Evolutionary conservation across 2,329 filamentous ascomycete species (phyloP).

Genomic region (Akanthomyces muscarius): DNA sequence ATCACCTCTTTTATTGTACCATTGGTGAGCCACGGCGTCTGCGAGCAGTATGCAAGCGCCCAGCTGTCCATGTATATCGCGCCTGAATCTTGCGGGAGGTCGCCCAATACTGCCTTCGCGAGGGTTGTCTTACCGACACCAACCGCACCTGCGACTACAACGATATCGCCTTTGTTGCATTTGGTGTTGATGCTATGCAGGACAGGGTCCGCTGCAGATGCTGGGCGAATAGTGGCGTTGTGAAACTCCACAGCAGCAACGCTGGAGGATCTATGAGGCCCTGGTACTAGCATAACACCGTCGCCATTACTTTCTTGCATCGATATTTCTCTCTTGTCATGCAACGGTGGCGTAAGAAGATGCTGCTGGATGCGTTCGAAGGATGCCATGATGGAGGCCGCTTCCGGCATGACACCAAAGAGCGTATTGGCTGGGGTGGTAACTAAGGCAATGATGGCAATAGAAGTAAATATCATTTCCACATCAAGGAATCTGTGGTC

Average conservation of each 20-base stretch:
- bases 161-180: neutral
- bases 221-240: neutral
- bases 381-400: neutral
- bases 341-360: neutral
- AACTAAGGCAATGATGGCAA: neutral
- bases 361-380: neutral
- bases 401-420: neutral
- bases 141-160: neutral
- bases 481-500: too few relatives aligned
- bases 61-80: neutral
- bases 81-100: neutral
- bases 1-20: neutral
- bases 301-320: too few relatives aligned
- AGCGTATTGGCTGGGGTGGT: slow-evolving; percentile 1
- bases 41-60: neutral
- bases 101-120: slow-evolving; percentile 2
- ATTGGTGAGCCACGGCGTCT: slow-evolving; percentile 6
- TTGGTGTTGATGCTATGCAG: neutral
- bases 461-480: too few relatives aligned
- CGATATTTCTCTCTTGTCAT: neutral
- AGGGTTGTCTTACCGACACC: slow-evolving; percentile 2
- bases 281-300: neutral
- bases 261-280: too few relatives aligned
- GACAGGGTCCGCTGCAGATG: neutral
- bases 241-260: neutral